Conservation (phyloP, 257 asterid genomes). For the Coffea canephora region DNA sequence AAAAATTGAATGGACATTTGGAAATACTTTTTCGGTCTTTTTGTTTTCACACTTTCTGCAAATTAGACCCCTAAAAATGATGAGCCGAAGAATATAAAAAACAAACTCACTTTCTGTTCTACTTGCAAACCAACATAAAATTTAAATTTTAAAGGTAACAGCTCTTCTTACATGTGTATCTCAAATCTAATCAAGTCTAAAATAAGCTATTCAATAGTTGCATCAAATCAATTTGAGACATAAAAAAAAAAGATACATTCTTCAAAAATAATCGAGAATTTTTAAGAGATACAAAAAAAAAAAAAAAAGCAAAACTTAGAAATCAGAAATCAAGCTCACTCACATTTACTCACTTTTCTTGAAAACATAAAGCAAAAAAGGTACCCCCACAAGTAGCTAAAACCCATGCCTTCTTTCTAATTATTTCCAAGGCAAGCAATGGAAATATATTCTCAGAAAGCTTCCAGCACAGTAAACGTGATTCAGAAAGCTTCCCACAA, state of each 20-base stretch:
- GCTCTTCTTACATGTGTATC: not conserved
- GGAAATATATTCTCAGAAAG: not conserved
- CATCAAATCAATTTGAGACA: not conserved
- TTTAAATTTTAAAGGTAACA: not conserved
- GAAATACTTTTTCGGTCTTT: not conserved
- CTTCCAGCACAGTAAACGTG: not conserved
- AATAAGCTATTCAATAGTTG: no score
- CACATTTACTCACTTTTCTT: conserved; percentile 5
- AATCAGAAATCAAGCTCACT: not conserved
- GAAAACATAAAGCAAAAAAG: not conserved
- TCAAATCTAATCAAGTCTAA: not conserved
- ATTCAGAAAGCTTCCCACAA: not conserved
- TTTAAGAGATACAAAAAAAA: not conserved
- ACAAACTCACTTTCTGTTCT: not conserved
- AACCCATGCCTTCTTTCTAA: not conserved
- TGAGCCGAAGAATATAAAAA: not conserved
- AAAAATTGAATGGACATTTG: not conserved
- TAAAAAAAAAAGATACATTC: not conserved
- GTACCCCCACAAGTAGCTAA: not conserved
- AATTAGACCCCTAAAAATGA: not conserved
- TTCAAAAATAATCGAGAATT: not conserved
- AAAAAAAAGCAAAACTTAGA: not conserved
- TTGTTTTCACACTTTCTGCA: not conserved
- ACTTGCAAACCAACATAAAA: not conserved
- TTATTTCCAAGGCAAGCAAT: not conserved